phyloP scores from a whole-genome alignment of 208 protist genomes.

The Acanthamoeba divionensis region DNA sequence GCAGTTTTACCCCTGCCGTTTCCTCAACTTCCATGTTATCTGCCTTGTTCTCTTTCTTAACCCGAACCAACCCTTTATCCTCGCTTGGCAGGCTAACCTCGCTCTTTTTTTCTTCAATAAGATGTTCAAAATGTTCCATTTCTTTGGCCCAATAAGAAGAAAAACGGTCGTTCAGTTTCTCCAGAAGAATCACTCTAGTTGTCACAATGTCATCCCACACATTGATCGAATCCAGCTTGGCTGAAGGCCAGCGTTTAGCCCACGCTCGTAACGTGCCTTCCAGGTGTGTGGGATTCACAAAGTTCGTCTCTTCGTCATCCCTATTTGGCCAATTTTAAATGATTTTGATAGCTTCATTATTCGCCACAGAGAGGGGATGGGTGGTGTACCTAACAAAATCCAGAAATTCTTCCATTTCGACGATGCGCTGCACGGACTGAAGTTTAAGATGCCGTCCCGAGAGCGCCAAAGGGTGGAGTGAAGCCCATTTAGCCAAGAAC shows the following conservation, averaged over 20 bases:
- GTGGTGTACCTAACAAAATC: conserved; percentile 24
- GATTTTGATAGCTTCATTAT: background rate
- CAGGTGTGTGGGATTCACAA: background rate
- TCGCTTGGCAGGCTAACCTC: background rate
- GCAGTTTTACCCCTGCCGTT: background rate
- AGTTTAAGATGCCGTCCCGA: conserved; percentile 61
- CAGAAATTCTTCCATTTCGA: conserved; percentile 78
- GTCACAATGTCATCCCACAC: conserved; percentile 78
- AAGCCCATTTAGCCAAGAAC: conserved; percentile 72
- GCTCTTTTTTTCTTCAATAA: conserved; percentile 9
- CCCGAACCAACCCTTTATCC: background rate
- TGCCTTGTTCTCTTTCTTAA: background rate
- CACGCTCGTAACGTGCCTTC: conserved; percentile 8
- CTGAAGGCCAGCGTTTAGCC: conserved; percentile 17
- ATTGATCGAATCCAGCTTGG: conserved; percentile 64
- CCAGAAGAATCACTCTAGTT: conserved; percentile 63
- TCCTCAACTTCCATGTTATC: conserved; percentile 29
- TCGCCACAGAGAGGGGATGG: background rate
- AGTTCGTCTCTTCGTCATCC: conserved; percentile 39
- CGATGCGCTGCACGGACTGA: conserved; percentile 72
- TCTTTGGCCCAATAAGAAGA: conserved; percentile 6
- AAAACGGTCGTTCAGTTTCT: conserved; percentile 72
- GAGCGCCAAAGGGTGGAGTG: conserved; percentile 65
- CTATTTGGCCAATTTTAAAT: background rate
- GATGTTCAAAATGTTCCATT: background rate